Percentiles rank a stretch among this genome's conserved stretches.
phyloP scores from a whole-genome alignment of 306 rosid species.

The Carpinus viminea region DNA sequence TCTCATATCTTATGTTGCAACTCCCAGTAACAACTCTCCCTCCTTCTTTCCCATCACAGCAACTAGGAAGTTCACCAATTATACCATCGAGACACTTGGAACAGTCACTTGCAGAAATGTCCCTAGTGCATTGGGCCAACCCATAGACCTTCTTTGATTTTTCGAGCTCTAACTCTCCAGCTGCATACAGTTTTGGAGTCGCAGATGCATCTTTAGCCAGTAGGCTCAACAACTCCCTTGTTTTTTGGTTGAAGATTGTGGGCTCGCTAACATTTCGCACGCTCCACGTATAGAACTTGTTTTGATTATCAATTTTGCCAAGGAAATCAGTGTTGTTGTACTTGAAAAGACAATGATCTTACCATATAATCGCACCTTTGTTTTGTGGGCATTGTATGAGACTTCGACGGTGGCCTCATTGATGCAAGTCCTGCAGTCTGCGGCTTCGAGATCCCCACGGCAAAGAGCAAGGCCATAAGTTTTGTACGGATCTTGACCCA shows the following conservation, averaged over 20 bases:
- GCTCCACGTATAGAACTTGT: not conserved
- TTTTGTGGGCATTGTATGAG: not conserved
- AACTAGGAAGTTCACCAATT: not conserved
- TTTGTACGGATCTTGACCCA: not conserved
- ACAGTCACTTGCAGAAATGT: not conserved
- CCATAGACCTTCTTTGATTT: not conserved
- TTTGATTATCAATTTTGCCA: not conserved
- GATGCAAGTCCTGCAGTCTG: not conserved
- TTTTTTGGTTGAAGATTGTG: not conserved
- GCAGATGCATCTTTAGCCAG: not conserved
- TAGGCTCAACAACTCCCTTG: not conserved
- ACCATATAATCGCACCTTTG: constrained; percentile 8
- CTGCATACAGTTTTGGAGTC: not conserved
- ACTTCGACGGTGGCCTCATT: not conserved
- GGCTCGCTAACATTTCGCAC: not conserved
- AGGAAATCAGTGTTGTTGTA: not conserved
- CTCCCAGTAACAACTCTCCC: constrained; percentile 1
- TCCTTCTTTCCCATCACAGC: not conserved
- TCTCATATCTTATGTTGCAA: constrained; percentile 3
- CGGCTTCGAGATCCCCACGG: too few species aligned
- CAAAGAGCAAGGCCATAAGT: not conserved
- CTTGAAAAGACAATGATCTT: not conserved
- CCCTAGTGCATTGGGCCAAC: not conserved
- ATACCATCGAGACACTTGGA: not conserved
- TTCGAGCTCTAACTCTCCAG: not conserved